Percentiles rank a stretch among this genome's conserved stretches.
phyloP scores from a whole-genome alignment of 805 yeast genomes.

The Candida chauliodis region DNA sequence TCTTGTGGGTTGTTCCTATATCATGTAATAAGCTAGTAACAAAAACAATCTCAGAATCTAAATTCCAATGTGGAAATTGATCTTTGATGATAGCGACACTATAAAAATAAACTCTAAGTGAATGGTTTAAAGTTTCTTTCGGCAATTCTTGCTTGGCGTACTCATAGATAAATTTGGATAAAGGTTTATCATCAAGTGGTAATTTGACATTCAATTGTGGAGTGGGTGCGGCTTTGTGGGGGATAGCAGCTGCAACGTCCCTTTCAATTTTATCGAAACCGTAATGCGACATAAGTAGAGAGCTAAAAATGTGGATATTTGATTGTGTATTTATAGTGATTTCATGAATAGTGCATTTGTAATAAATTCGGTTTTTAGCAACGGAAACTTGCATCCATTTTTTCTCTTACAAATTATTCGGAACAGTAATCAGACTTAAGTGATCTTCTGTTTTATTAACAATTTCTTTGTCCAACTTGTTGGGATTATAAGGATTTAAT shows the following conservation, averaged over 20 bases:
- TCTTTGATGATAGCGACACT: conserved; percentile 27
- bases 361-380: neutral
- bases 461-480: neutral
- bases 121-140: conserved; percentile 23
- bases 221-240: conserved; percentile 21
- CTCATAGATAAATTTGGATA: conserved; percentile 17
- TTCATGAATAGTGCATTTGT: too few species aligned
- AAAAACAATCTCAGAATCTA: conserved; percentile 25
- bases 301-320: neutral
- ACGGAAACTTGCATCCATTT: conserved; percentile 3
- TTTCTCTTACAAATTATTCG: conserved; percentile 1
- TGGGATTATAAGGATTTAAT: neutral
- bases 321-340: neutral
- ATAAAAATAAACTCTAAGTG: conserved; percentile 28
- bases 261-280: conserved; percentile 29
- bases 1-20: conserved; percentile 30
- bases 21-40: conserved; percentile 32
- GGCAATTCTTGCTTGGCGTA: conserved; percentile 23
- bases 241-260: conserved; percentile 22
- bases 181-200: conserved; percentile 15
- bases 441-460: neutral
- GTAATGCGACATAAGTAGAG: conserved; percentile 20
- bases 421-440: too few species aligned
- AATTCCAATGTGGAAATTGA: conserved; percentile 30
- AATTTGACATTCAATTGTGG: conserved; percentile 16